These are phyloP conservation scores for Heteromeles arbutifolia DNA, from an alignment of 306 rosid genomes.

Conservation along the genomic window DNA sequence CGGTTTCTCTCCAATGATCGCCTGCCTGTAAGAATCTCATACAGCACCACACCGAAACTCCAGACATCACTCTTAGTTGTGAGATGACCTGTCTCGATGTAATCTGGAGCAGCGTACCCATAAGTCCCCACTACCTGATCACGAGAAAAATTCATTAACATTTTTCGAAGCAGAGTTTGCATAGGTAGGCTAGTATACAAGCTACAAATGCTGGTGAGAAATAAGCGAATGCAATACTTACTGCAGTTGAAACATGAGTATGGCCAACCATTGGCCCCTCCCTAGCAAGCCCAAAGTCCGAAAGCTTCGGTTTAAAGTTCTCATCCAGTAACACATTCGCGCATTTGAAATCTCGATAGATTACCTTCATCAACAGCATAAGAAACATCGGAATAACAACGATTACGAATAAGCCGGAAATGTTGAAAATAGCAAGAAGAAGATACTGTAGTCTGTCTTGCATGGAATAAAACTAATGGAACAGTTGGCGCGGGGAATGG, in stretches of 20 bases:
- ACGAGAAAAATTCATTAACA: background rate
- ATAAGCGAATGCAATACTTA: slow-evolving; percentile 34
- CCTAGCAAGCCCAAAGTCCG: slow-evolving; percentile 89
- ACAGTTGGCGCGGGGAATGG: background rate
- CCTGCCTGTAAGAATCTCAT: slow-evolving; percentile 72
- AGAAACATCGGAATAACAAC: background rate
- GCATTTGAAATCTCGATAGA: slow-evolving; percentile 69
- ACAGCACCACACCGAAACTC: slow-evolving; percentile 78
- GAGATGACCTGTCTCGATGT: slow-evolving; percentile 79
- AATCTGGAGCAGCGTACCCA: slow-evolving; percentile 94
- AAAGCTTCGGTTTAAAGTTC: slow-evolving; percentile 64
- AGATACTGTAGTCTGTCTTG: background rate
- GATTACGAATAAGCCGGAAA: background rate
- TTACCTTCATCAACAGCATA: slow-evolving; percentile 39
- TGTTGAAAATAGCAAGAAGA: background rate
- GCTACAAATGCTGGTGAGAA: slow-evolving; percentile 2
- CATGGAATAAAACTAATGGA: background rate
- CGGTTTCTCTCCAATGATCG: slow-evolving; percentile 63
- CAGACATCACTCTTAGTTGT: slow-evolving; percentile 86
- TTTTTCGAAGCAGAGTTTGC: background rate
- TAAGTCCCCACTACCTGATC: slow-evolving; percentile 74
- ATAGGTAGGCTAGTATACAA: background rate
- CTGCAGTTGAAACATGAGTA: slow-evolving; percentile 89
- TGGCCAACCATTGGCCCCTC: slow-evolving; percentile 70
- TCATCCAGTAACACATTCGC: slow-evolving; percentile 72